Conservation (phyloP, 1,139 yeast species). For the Sugiyamaella neomexicana region DNA sequence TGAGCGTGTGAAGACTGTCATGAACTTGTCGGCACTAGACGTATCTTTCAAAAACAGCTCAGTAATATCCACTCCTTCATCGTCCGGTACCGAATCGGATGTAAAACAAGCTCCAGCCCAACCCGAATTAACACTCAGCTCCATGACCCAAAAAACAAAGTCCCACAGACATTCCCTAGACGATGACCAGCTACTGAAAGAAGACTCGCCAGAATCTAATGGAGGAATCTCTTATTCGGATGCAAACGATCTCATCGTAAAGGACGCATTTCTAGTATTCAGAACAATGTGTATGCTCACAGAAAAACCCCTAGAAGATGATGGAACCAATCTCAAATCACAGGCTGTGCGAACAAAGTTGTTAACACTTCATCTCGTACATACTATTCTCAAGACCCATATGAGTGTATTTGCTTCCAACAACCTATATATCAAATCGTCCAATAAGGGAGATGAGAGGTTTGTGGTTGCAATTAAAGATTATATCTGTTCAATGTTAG, state of each 20-base stretch:
- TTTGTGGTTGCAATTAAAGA: conserved; percentile 82
- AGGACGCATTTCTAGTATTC: conserved; percentile 90
- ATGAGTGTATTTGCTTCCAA: conserved; percentile 76
- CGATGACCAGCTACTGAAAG: conserved; percentile 9
- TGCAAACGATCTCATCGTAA: conserved; percentile 60
- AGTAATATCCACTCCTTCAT: not conserved
- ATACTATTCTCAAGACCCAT: conserved; percentile 81
- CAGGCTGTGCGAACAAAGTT: conserved; percentile 91
- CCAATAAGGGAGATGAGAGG: conserved; percentile 59
- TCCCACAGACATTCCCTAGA: conserved; percentile 10
- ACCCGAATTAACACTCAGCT: conserved; percentile 17
- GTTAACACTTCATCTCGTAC: conserved; percentile 82
- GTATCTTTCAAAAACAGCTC: conserved; percentile 13
- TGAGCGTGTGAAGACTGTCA: conserved; percentile 57
- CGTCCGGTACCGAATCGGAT: not conserved
- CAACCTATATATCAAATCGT: conserved; percentile 58
- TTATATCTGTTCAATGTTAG: conserved; percentile 75
- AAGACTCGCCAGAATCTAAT: conserved; percentile 3
- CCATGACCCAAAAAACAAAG: conserved; percentile 14
- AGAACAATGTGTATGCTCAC: conserved; percentile 94
- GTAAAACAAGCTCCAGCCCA: not conserved
- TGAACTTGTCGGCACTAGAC: conserved; percentile 15
- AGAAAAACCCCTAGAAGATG: conserved; percentile 74
- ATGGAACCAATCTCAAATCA: conserved; percentile 75
- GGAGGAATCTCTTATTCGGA: conserved; percentile 23